Evolutionary conservation across 2,329 filamentous ascomycete genomes (phyloP).

Genomic region (Thermoascus crustaceus): DNA sequence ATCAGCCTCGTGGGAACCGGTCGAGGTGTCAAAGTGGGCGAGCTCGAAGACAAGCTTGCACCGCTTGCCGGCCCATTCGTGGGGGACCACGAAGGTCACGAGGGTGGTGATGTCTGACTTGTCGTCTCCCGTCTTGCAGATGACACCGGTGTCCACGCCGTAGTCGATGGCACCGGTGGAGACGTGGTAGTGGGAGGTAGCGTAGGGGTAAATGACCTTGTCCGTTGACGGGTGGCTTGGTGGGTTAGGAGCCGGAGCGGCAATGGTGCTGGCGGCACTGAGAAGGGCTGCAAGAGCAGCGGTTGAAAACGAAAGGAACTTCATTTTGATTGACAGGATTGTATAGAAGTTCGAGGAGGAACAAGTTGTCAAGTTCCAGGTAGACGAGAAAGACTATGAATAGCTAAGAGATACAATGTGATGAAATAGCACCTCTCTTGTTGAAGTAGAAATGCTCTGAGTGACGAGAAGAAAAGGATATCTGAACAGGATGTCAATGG

Average conservation of each 20-base stretch:
- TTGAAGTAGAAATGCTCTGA: no score
- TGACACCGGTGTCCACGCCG: background rate
- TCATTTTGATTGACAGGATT: no score
- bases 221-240: background rate
- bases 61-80: background rate
- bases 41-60: constrained; percentile 1
- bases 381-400: no score
- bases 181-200: background rate
- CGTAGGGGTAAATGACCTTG: background rate
- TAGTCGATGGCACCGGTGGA: background rate
- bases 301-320: no score
- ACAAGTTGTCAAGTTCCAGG: no score
- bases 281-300: background rate
- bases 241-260: background rate
- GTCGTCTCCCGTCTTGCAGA: background rate
- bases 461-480: no score
- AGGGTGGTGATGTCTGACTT: constrained; percentile 2
- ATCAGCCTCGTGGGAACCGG: background rate
- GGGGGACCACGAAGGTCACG: constrained; percentile 1
- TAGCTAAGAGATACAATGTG: no score
- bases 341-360: no score
- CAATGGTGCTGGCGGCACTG: background rate
- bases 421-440: no score
- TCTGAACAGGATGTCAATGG: no score
- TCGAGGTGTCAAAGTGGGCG: background rate